Percentiles rank a stretch among this genome's conserved stretches.
Evolutionary conservation across 164 flowering plant genomes (phyloP).

Genomic region (Amborella trichopoda): DNA sequence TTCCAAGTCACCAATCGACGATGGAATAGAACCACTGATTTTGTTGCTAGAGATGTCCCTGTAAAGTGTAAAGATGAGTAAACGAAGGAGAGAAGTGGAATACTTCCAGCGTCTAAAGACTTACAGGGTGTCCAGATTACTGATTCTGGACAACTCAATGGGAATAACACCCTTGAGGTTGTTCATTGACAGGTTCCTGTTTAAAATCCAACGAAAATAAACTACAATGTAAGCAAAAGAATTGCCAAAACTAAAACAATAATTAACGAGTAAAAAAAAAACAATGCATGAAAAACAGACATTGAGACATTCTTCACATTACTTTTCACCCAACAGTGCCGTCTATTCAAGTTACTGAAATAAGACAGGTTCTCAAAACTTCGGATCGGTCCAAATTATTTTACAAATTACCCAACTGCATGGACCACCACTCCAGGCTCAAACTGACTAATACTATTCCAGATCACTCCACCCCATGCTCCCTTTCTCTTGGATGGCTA

Average conservation of each 20-base stretch:
- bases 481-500: no score
- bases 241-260: neutral
- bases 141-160: conserved; percentile 77
- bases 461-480: no score
- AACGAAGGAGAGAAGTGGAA: neutral
- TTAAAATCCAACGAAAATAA: neutral
- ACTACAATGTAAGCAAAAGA: neutral
- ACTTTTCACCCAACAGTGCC: no score
- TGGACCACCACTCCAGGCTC: no score
- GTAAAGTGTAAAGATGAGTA: conserved; percentile 4
- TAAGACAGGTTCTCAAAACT: no score
- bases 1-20: conserved; percentile 85
- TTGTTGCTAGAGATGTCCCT: conserved; percentile 81
- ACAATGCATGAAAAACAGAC: neutral
- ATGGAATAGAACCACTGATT: conserved; percentile 67
- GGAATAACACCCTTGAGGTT: conserved; percentile 66
- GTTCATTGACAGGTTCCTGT: conserved; percentile 80
- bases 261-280: no score
- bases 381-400: no score
- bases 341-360: no score
- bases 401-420: no score
- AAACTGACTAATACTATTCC: no score
- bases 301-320: no score
- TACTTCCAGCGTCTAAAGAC: conserved; percentile 8
- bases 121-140: conserved; percentile 89